Conservation (phyloP, 2,329 filamentous ascomycete species). For the Pyrenochaeta sp. region DNA sequence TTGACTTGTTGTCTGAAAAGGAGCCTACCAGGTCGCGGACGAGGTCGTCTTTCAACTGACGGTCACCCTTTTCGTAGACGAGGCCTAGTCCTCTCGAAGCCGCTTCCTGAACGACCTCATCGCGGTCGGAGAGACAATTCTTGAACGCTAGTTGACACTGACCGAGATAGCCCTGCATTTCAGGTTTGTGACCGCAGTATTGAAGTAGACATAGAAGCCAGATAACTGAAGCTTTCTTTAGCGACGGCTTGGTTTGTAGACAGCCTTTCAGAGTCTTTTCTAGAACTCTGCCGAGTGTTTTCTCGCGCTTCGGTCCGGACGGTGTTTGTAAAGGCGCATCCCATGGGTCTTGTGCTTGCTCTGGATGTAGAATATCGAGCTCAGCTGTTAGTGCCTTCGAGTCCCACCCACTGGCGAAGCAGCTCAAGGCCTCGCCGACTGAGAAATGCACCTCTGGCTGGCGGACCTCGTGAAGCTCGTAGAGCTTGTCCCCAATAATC, state of each 20-base stretch:
- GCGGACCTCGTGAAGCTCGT: slow-evolving; percentile 82
- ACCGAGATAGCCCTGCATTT: slow-evolving; percentile 77
- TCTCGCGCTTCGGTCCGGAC: slow-evolving; percentile 39
- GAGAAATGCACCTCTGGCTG: slow-evolving; percentile 90
- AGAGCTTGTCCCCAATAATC: slow-evolving; percentile 72
- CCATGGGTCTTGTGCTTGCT: slow-evolving; percentile 46
- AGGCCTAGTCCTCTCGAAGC: slow-evolving; percentile 89
- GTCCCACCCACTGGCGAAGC: slow-evolving; percentile 80
- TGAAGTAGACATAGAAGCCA: slow-evolving; percentile 94
- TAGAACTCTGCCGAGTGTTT: slow-evolving; percentile 65
- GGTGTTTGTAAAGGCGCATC: slow-evolving; percentile 41
- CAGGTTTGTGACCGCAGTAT: slow-evolving; percentile 80
- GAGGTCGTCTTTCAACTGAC: slow-evolving; percentile 79
- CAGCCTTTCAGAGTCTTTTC: slow-evolving; percentile 80
- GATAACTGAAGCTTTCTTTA: slow-evolving; percentile 91
- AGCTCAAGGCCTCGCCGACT: slow-evolving; percentile 86
- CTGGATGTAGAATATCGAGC: slow-evolving; percentile 73
- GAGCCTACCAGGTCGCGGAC: slow-evolving; percentile 87
- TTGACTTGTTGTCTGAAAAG: slow-evolving; percentile 78
- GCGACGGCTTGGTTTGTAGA: slow-evolving; percentile 83
- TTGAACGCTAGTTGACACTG: slow-evolving; percentile 89
- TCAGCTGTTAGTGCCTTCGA: slow-evolving; percentile 79
- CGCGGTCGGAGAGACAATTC: slow-evolving; percentile 82
- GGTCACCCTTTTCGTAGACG: slow-evolving; percentile 92
- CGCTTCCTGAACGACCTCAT: slow-evolving; percentile 95